Percentiles rank a stretch among this genome's conserved stretches.
Evolutionary conservation across 2,329 filamentous ascomycete species (phyloP).

Genomic region (Apiospora pterosperma): DNA sequence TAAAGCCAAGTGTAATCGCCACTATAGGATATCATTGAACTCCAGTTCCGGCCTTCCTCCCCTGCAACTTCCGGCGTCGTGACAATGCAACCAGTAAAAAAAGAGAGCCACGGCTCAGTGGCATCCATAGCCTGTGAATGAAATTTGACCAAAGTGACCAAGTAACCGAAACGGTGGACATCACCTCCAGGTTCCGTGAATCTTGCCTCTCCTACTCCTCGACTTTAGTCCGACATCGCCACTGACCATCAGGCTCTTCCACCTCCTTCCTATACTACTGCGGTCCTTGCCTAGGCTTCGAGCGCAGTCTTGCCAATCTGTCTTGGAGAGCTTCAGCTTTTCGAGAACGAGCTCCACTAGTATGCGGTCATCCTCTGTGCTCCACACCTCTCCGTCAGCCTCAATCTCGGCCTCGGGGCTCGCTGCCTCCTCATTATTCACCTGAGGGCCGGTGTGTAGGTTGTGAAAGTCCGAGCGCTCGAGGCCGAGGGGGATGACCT

Average conservation of each 20-base stretch:
- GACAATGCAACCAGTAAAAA: constrained; percentile 3
- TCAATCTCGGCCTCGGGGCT: constrained; percentile 40
- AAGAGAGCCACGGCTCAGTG: background rate
- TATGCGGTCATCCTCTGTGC: constrained; percentile 59
- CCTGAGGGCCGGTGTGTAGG: constrained; percentile 34
- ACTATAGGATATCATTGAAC: background rate
- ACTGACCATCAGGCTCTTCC: constrained; percentile 58
- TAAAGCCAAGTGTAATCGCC: background rate
- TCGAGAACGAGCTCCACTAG: constrained; percentile 66
- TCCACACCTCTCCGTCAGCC: constrained; percentile 51
- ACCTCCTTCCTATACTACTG: constrained; percentile 53
- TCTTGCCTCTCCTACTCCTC: constrained; percentile 41
- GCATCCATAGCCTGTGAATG: constrained; percentile 7
- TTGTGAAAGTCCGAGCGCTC: constrained; percentile 56
- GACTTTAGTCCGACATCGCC: constrained; percentile 59
- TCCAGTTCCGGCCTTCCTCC: background rate
- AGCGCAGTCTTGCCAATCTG: constrained; percentile 66
- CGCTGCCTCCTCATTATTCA: constrained; percentile 22
- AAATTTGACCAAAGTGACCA: constrained; percentile 6
- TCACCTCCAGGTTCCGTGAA: constrained; percentile 56
- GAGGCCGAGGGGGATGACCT: constrained; percentile 57
- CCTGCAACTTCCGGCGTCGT: background rate
- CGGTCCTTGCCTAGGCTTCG: constrained; percentile 59
- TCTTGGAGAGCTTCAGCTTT: constrained; percentile 61
- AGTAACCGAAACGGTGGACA: constrained; percentile 7